Conservation (phyloP, 2,329 filamentous ascomycete species). For the Penicillium sp. region DNA sequence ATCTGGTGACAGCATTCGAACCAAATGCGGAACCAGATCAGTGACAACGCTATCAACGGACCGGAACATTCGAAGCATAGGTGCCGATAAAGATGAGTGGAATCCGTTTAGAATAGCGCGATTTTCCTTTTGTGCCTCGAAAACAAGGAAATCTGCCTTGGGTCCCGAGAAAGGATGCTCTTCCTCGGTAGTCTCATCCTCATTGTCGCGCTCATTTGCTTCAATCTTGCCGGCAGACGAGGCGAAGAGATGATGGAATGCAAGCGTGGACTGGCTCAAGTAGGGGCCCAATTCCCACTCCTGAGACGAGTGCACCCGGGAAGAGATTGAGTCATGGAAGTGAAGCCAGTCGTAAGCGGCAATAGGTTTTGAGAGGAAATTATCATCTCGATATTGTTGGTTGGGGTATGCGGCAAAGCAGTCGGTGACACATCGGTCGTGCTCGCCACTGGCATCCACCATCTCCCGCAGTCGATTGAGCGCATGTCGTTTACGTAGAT, state of each 20-base stretch:
- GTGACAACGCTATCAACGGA: constrained; percentile 74
- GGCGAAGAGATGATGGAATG: constrained; percentile 89
- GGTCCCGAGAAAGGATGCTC: constrained; percentile 77
- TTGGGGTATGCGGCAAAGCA: constrained; percentile 84
- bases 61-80: constrained; percentile 74
- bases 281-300: constrained; percentile 93
- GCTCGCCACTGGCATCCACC: constrained; percentile 63
- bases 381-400: constrained; percentile 91
- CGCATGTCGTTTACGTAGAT: constrained; percentile 61
- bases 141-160: constrained; percentile 76
- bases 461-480: constrained; percentile 62
- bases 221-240: constrained; percentile 59
- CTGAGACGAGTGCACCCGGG: constrained; percentile 76
- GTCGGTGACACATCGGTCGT: constrained; percentile 65
- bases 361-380: constrained; percentile 83
- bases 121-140: constrained; percentile 79
- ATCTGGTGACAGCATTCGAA: constrained; percentile 81
- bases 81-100: constrained; percentile 70
- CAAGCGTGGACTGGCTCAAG: constrained; percentile 80
- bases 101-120: constrained; percentile 71
- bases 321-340: constrained; percentile 84
- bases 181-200: constrained; percentile 51
- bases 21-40: constrained; percentile 82
- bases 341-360: constrained; percentile 91
- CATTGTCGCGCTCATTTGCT: constrained; percentile 49